Base-by-base conservation (phyloP, 345 rosid species). In the Brassica cretica region DNA sequence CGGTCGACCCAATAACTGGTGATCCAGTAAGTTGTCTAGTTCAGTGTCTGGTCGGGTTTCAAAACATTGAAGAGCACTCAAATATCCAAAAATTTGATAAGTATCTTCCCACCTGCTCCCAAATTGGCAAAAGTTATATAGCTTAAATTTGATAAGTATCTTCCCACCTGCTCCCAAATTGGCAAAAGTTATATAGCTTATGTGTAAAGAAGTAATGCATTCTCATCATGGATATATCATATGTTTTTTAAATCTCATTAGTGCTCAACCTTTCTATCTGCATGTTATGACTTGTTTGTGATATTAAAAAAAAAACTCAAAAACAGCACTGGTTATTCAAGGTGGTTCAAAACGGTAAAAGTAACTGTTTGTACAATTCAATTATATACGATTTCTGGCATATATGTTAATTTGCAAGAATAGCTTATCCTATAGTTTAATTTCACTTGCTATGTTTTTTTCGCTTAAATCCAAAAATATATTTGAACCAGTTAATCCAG, bases 51-150 rank as follows among this genome's bases (percentile, higher is more conserved):
- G 30, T 4, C 4, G 30, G 30, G 30, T 27, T 27, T 27, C 30
- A 27, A 27, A 27, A 27, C 30, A 27, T 27, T 27, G 30, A 27
- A 2, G 61, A 56, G 51, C 55, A 66, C 66, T 59, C n/a, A 27
- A 49, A 10, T 12, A 33, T 16, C 4, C 2, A 25, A 12, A 25
- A 6, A 66, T 56, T 49, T 58, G 72, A 78, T 58, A 66, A 29
- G 81, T 27, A 78, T 41, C 60, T 72, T 14, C 37, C 10, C 19
- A 66, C 82, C 82, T 72, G 72, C 76, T 35, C 71, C 75, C 76
- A 63, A 68, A 27, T 44, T 77, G 18, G 76, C 65, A 21, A 78
- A 66, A 49, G 66, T 14, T 72, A 27, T 24, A 53, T 64, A 67
- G 74, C 35, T 53, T 41, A 73, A 6, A 66, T 56, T 49, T 58